Evolutionary conservation across 306 rosid species (phyloP).

Genomic region (Mucuna pruriens): DNA sequence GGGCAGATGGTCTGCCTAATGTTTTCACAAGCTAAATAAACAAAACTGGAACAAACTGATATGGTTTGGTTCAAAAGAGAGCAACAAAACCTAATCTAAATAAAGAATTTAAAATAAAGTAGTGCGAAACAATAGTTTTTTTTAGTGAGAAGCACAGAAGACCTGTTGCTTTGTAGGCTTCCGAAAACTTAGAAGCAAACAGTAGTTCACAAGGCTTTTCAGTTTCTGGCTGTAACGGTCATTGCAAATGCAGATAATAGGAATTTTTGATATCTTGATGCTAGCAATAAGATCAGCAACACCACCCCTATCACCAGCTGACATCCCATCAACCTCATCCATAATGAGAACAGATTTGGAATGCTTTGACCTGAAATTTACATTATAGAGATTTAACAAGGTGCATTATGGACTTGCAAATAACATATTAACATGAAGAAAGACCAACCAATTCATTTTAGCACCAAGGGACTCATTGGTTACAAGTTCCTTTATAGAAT

Average conservation of each 20-base stretch:
- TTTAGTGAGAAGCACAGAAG: slow-evolving; percentile 1
- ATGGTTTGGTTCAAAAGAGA: neutral
- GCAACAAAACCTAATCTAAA: slow-evolving; percentile 19
- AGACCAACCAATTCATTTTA: slow-evolving; percentile 65
- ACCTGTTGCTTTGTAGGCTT: slow-evolving; percentile 99
- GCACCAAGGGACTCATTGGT: slow-evolving; percentile 65
- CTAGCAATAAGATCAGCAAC: slow-evolving; percentile 92
- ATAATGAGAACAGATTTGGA: slow-evolving; percentile 87
- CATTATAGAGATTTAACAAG: slow-evolving; percentile 32
- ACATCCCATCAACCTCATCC: slow-evolving; percentile 99
- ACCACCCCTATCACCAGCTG: slow-evolving; percentile 99
- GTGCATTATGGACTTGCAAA: slow-evolving; percentile 21
- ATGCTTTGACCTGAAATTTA: slow-evolving; percentile 68
- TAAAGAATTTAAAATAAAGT: neutral
- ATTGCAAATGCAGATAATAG: slow-evolving; percentile 96
- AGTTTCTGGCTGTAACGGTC: slow-evolving; percentile 97
- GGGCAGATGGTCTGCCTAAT: neutral
- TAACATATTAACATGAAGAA: slow-evolving; percentile 34
- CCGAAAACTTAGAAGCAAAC: slow-evolving; percentile 85
- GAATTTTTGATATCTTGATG: slow-evolving; percentile 92
- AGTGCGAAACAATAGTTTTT: slow-evolving; percentile 11
- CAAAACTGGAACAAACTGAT: slow-evolving; percentile 26
- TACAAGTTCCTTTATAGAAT: slow-evolving; percentile 84
- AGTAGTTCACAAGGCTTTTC: slow-evolving; percentile 94
- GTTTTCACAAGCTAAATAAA: slow-evolving; percentile 18